These are phyloP conservation scores for Solanum medicagineum DNA, from an alignment of 257 asterid species.

Conservation along the genomic window DNA sequence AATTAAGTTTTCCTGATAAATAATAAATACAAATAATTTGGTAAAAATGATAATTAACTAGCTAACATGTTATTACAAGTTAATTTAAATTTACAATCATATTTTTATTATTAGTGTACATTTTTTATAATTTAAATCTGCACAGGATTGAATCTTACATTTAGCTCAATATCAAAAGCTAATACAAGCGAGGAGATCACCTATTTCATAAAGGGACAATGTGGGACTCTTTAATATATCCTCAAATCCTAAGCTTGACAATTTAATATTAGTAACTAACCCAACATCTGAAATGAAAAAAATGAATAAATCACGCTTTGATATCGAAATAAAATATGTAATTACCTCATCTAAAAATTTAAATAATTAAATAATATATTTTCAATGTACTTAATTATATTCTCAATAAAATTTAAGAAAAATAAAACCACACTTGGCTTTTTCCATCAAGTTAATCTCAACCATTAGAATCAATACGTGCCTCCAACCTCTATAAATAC, in stretches of 20 bases:
- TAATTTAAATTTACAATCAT: too few species aligned
- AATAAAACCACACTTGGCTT: neutral
- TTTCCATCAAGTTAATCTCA: neutral
- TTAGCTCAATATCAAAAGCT: neutral
- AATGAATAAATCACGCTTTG: neutral
- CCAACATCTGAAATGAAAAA: neutral
- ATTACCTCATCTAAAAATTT: neutral
- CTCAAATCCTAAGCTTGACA: neutral
- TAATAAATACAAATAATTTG: too few species aligned
- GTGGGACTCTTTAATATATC: neutral
- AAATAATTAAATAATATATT: neutral
- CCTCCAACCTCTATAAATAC: slow-evolving; percentile 24
- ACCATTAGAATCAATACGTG: neutral
- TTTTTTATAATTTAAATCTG: too few species aligned
- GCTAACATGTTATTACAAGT: too few species aligned
- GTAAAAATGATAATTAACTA: too few species aligned
- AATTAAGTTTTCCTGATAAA: too few species aligned
- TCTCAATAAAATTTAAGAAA: too few species aligned
- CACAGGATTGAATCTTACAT: too few species aligned
- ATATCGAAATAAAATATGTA: neutral
- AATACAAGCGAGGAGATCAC: neutral
- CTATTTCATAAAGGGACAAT: neutral
- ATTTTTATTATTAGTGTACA: too few species aligned
- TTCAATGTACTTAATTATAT: neutral
- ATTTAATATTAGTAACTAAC: neutral